Conservation (phyloP, 768 basidiomycete species). For the Exsudoporus frostii region DNA sequence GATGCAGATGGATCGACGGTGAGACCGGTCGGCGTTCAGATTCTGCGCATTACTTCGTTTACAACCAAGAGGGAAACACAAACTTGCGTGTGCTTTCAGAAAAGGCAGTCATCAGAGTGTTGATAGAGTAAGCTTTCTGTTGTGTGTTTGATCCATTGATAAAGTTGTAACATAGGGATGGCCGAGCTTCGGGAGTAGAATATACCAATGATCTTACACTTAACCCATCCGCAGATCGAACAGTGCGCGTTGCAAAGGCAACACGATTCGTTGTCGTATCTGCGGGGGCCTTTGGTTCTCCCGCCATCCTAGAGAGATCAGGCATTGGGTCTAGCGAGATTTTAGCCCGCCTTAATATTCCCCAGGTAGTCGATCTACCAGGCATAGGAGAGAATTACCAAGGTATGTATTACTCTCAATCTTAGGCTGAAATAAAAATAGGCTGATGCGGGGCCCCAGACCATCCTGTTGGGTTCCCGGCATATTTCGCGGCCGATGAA, state of each 20-base stretch:
- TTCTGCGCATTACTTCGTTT: constrained; percentile 49
- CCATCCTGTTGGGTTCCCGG: constrained; percentile 28
- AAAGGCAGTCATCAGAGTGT: constrained; percentile 44
- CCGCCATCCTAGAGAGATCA: constrained; percentile 56
- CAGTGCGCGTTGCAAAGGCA: constrained; percentile 31
- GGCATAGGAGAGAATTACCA: constrained; percentile 71
- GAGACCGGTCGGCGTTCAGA: constrained; percentile 56
- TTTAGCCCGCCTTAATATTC: constrained; percentile 47
- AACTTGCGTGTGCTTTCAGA: constrained; percentile 42
- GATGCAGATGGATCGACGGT: constrained; percentile 49
- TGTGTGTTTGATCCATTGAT: background rate
- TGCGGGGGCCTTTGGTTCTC: constrained; percentile 54
- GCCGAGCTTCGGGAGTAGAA: constrained; percentile 47
- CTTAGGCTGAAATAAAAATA: background rate
- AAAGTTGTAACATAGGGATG: constrained; percentile 15
- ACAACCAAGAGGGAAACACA: constrained; percentile 41
- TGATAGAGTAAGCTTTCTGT: constrained; percentile 42
- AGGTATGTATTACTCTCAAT: constrained; percentile 31
- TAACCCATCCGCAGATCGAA: constrained; percentile 22
- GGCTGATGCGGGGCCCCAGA: constrained; percentile 13
- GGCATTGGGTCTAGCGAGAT: constrained; percentile 60
- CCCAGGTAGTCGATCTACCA: constrained; percentile 57
- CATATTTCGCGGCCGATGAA: constrained; percentile 43
- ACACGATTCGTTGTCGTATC: constrained; percentile 48
- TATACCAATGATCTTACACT: constrained; percentile 37